Conservation (phyloP, 1,284 basidiomycete genomes). For the Sanghuangporus baumii region DNA sequence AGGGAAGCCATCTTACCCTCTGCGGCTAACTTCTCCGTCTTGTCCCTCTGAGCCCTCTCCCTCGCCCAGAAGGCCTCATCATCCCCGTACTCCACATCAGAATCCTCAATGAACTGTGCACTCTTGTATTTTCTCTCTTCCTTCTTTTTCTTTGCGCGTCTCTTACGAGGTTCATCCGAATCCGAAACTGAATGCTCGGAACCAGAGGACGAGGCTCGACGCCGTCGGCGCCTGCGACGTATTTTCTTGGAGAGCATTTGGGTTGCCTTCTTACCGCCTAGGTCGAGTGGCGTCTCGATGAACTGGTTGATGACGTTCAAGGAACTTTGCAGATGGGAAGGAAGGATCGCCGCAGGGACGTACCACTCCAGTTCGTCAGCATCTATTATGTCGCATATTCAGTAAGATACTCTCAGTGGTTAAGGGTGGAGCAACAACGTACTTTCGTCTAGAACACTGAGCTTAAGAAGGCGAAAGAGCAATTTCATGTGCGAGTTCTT, state of each 20-base stretch:
- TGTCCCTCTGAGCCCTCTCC: constrained; percentile 54
- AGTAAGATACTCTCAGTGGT: constrained; percentile 7
- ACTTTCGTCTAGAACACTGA: constrained; percentile 61
- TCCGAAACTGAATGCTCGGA: constrained; percentile 38
- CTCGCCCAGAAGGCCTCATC: constrained; percentile 76
- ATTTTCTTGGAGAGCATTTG: constrained; percentile 62
- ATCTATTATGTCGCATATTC: constrained; percentile 33
- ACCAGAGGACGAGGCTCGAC: constrained; percentile 37
- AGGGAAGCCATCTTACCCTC: constrained; percentile 47
- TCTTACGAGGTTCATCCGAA: constrained; percentile 35
- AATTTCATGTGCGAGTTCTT: constrained; percentile 78
- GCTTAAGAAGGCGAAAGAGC: constrained; percentile 69
- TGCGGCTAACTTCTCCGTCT: constrained; percentile 43
- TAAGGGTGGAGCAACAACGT: constrained; percentile 21
- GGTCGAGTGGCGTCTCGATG: constrained; percentile 67
- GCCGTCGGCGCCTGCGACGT: constrained; percentile 38
- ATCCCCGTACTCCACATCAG: constrained; percentile 74
- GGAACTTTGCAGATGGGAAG: constrained; percentile 56
- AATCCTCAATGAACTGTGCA: constrained; percentile 87
- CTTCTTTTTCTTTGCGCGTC: constrained; percentile 53
- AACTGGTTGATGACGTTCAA: constrained; percentile 73
- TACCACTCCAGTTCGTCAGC: constrained; percentile 75
- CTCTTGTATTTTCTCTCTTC: constrained; percentile 79
- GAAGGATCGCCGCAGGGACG: constrained; percentile 62
- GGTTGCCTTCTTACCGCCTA: constrained; percentile 65